Evolutionary conservation across 1,139 yeast species (phyloP), one percentile per base, ranked within the genome.

Genomic region (Lodderomyces beijingensis): DNA sequence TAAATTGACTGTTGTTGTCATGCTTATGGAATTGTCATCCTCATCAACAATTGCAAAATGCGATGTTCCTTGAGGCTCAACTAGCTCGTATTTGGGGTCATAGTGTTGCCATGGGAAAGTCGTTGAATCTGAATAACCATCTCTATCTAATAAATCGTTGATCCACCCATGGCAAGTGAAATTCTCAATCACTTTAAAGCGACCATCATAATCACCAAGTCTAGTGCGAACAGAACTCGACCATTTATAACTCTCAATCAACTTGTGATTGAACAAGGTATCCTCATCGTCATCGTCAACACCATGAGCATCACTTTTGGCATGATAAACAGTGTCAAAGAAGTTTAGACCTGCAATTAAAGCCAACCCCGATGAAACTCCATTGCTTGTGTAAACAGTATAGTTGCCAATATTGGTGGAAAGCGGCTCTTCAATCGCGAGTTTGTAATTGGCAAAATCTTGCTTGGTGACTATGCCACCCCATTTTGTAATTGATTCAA

Each of bases 201-300:
- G 52, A 0, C 52, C 40, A 8, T 31, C 19, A 26, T 53, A 45
- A 47, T 87, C 96, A 1, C 97, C 97, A 16, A 89, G 68, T 46
- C 85, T 72, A 12, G 91, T 77, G 38, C 97, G 69, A 0, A 83
- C 89, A 7, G 93, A 73, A 1, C 89, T 86, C 71, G 87, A 73
- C 95, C 96, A 91, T 56, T 89, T 89, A 93, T 89, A 87, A 5
- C 85, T 63, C 56, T 91, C 98, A 10, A 88, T 63, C 10, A 87
- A 53, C 35, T 85, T 68, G 48, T 86, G 96, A 2, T 78, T 65
- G n/a, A 73, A 66, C 4, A 70, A 47, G 0, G 65, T 63, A 11
- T 51, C 47, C 4, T 47, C 44, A 22, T 53, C 51, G 4, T 28
- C 30, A 19, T 19, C 21, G 10, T 19, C 21, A 19, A 8, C 15